Conservation (phyloP, 768 basidiomycete species). For the Pleurotus sapidus region DNA sequence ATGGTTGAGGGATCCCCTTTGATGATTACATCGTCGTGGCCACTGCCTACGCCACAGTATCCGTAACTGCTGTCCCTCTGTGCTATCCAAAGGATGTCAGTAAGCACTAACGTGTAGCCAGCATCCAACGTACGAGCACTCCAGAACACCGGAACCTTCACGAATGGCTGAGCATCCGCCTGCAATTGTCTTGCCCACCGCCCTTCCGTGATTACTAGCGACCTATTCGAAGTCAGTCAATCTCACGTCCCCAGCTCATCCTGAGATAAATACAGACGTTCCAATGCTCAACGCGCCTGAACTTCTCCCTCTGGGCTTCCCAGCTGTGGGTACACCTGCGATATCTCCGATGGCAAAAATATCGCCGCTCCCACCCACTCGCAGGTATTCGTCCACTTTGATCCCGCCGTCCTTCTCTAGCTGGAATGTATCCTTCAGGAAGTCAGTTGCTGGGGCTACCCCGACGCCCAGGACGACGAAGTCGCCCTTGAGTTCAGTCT, state of each 20-base stretch:
- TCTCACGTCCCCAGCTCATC: too few species aligned
- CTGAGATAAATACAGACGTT: constrained; percentile 49
- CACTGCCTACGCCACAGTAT: constrained; percentile 73
- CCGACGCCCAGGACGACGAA: constrained; percentile 86
- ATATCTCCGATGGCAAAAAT: constrained; percentile 85
- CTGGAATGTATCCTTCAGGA: constrained; percentile 67
- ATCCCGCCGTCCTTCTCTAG: constrained; percentile 78
- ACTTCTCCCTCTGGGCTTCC: constrained; percentile 34
- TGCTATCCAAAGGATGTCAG: not conserved
- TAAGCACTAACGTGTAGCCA: not conserved
- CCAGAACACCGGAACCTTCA: constrained; percentile 87
- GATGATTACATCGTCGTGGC: constrained; percentile 76
- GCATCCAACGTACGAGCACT: constrained; percentile 63
- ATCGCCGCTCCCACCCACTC: constrained; percentile 48
- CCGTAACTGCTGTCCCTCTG: constrained; percentile 87
- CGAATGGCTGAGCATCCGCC: constrained; percentile 58
- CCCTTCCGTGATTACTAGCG: constrained; percentile 82
- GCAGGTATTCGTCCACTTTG: constrained; percentile 71
- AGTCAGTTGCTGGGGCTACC: constrained; percentile 78
- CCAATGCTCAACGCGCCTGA: constrained; percentile 84
- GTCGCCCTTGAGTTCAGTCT: constrained; percentile 59
- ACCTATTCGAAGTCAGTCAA: constrained; percentile 38
- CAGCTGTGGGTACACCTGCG: constrained; percentile 69
- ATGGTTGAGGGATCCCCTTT: constrained; percentile 72
- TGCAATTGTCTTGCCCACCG: constrained; percentile 79